Evolutionary conservation across 306 rosid species (phyloP).

Genomic region (Rosa chinensis): DNA sequence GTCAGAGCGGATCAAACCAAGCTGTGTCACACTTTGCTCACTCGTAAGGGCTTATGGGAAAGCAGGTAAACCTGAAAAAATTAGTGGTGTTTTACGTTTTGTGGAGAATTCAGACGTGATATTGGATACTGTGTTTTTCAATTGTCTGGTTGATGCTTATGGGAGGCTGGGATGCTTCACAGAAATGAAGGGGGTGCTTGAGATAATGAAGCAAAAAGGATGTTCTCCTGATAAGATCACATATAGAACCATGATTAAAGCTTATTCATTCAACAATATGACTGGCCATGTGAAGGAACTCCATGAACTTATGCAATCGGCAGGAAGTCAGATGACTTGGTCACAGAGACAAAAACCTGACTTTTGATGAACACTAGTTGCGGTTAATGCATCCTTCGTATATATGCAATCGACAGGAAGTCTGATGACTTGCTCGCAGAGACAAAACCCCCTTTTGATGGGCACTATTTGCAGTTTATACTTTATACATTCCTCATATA

Average conservation of each 20-base stretch:
- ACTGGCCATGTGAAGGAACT: constrained; percentile 64
- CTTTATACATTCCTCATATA: neutral
- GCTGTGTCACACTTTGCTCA: constrained; percentile 90
- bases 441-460: constrained; percentile 53
- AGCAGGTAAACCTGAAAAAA: constrained; percentile 73
- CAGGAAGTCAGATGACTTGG: constrained; percentile 31
- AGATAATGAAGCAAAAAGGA: constrained; percentile 70
- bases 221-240: constrained; percentile 81
- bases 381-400: neutral
- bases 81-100: constrained; percentile 56
- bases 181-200: constrained; percentile 78
- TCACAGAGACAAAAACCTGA: constrained; percentile 61
- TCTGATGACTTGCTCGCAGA: constrained; percentile 31
- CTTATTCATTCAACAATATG: constrained; percentile 76
- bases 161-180: constrained; percentile 64
- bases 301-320: constrained; percentile 45
- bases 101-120: constrained; percentile 75
- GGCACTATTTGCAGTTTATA: constrained; percentile 1
- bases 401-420: constrained; percentile 35
- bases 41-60: constrained; percentile 82
- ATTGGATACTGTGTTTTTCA: constrained; percentile 72
- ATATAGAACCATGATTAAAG: constrained; percentile 87
- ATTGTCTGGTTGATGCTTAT: constrained; percentile 86
- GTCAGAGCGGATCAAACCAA: constrained; percentile 86
- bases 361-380: constrained; percentile 36